Conservation (phyloP, 129 eudicot species). For the Dittrichia graveolens region DNA sequence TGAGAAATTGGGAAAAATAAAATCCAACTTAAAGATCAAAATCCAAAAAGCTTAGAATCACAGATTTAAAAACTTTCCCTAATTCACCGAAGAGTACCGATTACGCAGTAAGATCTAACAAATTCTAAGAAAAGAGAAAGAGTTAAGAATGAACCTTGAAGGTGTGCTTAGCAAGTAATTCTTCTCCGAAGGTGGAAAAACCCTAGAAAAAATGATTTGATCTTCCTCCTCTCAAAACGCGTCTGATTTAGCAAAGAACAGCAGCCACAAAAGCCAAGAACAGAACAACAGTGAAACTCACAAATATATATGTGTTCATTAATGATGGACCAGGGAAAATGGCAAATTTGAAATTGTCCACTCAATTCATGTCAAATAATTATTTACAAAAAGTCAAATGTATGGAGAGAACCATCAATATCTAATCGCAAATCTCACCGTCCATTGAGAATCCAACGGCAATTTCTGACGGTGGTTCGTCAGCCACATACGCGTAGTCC, state of each 20-base stretch:
- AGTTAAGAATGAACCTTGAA: constrained; percentile 32
- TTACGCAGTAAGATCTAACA: constrained; percentile 16
- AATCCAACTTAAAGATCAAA: neutral
- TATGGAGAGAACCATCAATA: neutral
- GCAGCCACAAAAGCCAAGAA: constrained; percentile 30
- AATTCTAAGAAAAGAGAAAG: neutral
- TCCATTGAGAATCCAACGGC: constrained; percentile 27
- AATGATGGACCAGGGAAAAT: constrained; percentile 4
- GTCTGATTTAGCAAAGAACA: constrained; percentile 28
- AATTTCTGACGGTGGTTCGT: neutral
- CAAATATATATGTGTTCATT: constrained; percentile 21
- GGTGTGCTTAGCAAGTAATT: constrained; percentile 44
- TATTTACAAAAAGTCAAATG: constrained; percentile 32
- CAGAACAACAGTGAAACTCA: constrained; percentile 10
- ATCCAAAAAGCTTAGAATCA: neutral
- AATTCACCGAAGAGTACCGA: neutral
- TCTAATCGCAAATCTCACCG: constrained; percentile 24
- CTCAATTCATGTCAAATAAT: constrained; percentile 32
- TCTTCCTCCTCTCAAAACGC: constrained; percentile 21
- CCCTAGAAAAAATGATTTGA: neutral
- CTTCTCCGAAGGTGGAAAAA: constrained; percentile 37
- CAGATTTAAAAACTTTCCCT: neutral
- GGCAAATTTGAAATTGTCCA: constrained; percentile 34
- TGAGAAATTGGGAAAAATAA: too few species aligned
- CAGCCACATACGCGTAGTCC: constrained; percentile 33